Evolutionary conservation across 2,329 filamentous ascomycete genomes (phyloP), one percentile per base, ranked within the genome.

Genomic region (Tympanopsis confertula): DNA sequence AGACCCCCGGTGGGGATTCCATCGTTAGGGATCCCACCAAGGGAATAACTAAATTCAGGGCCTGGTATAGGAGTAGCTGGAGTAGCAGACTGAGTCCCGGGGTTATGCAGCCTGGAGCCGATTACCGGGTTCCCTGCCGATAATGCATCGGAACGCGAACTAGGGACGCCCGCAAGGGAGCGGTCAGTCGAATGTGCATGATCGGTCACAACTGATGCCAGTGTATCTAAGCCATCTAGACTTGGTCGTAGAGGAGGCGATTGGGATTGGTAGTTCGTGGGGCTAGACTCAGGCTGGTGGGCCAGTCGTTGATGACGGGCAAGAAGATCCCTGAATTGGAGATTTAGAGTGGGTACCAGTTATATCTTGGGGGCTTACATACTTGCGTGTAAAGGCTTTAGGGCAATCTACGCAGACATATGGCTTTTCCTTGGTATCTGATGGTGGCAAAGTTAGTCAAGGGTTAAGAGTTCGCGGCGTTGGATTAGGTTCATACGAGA

Each of bases 351-450:
- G 30, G 10, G 12, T 33, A 15, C n/a, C n/a, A n/a, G n/a, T n/a
- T n/a, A n/a, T n/a, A n/a, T n/a, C 30, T 33, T n/a, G 24, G n/a
- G 10, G 24, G 17, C 7, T 7, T 33, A 33, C 30, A 12, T 10
- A 33, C 30, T 33, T 33, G 30, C 30, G 30, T 7, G 30, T 33
- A 18, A 33, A 33, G 7, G 30, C 10, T 33, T 33, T 33, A 7
- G 30, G 30, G 30, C 30, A 33, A 7, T 33, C 15, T 10, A 12
- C 15, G 15, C 30, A 33, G 10, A 33, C 30, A 33, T 10, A 33
- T 10, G 30, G 30, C 15, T 33, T 33, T 15, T 33, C 30, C 17
- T 33, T 33, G 30, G 30, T 33, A 18, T 33, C 30, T 33, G 15
- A 28, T 28, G 24, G 10, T 10, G n/a, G 24, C 24, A 28, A 28